Base-by-base conservation (phyloP, 169 alveolate species). In the Eimeria acervulina region DNA sequence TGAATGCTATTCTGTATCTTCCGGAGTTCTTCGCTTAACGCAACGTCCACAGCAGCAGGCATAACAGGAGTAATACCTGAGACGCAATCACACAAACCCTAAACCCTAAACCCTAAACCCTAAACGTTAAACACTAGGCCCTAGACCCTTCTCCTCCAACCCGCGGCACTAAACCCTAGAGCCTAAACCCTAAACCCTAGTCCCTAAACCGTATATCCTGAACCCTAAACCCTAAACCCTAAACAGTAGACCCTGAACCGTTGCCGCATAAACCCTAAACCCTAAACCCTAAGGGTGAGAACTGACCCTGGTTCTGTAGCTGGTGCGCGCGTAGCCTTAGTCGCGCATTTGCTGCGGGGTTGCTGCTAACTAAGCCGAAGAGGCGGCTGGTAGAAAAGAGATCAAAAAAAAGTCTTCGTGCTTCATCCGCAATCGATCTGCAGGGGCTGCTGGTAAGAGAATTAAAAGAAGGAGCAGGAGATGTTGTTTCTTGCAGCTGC, bases 401-500 rank as follows among this genome's bases (percentile, higher is more conserved):
- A 10, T 80, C 36, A 66, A 40, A 40, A 33, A 80, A 80, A 1
- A 42, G 28, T 12, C 89, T 52, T 12, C 89, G 61, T 40, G 89
- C 89, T 7, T 80, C 89, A 7, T 80, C 89, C 12, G 89, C 42
- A 33, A 40, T 23, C 26, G 89, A 80, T 33, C 47, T 80, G 63
- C 68, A 40, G 44, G 66, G 36, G 89, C 89, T 80, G 66, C 89
- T 80, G 17, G 89, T 80, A 13, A 80, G 47, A 36, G 68, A 15
- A 31, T 80, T 80, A 17, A 80, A 80, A 23, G 89, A 80, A 17
- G 89, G 89, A 52, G 89, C 89, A 80, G 89, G 89, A 19, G 89
- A 7, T 17, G 59, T 80, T 52, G 66, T 66, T 42, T 80, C 89
- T 44, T 40, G 26, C 44, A 80, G 61, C 42, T 80, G 42, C 12